Base-by-base conservation (phyloP, 2,329 filamentous ascomycete genomes). In the Cryphonectria japonica region DNA sequence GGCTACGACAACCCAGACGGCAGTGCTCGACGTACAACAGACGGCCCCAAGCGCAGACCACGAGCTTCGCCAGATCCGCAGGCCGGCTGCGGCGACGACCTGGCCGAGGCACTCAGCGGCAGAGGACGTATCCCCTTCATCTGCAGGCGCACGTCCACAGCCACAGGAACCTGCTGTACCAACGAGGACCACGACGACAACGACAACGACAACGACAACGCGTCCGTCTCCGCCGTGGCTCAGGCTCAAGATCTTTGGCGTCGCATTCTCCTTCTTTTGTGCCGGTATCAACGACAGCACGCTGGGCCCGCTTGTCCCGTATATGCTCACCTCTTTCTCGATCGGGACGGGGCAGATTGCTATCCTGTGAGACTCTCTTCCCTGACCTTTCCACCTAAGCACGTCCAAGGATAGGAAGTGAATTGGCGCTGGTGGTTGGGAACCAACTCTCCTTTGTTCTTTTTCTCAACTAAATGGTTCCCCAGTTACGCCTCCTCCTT, bases 251-350 rank as follows among this genome's bases (percentile, higher is more conserved):
- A 61, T 68, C 19, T 68, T 85, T 52, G 86, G 86, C 60, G 84
- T 86, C 2, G 86, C 85, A 0, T 86, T 90, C 73, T 89, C 88
- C 0, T 92, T 91, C 80, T 90, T 92, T 75, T 87, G 89, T 41
- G 88, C 89, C 0, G 89, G 90, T 0, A 82, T 88, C 64, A 92
- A 91, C 70, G 90, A 92, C 76, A 89, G 89, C 43, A 89, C 86
- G 72, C 80, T 91, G 0, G 90, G 90, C 2, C 84, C 89, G 1
- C 74, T 92, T 19, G 85, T 91, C 1, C 90, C 89, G 0, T 90
- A 91, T 75, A 83, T 92, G 13, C 83, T 91, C 26, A 19, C 5
- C n/a, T 2, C 50, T 1, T 59, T 63, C 67, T 66, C 16, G 29
- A 68, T 79, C 39, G 75, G 77, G 34, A 78, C 77, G 1, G 76